These are phyloP conservation scores for Colletotrichum gloeosporioides DNA, from an alignment of 2,329 filamentous ascomycete species.

Conservation along the genomic window DNA sequence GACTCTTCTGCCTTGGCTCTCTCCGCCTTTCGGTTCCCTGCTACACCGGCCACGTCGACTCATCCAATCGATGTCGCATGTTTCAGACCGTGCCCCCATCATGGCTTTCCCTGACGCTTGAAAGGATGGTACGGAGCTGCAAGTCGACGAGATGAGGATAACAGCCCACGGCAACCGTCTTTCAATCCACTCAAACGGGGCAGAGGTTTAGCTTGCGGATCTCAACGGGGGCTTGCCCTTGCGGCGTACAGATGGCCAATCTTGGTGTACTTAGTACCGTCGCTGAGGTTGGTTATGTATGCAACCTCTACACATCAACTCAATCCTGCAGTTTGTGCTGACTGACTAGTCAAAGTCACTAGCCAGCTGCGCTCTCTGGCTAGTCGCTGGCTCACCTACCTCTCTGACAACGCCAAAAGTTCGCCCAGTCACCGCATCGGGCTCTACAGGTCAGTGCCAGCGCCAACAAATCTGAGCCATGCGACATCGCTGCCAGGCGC, in stretches of 20 bases:
- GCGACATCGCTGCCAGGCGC: neutral
- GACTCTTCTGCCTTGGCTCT: neutral
- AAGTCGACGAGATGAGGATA: neutral
- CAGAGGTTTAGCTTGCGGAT: neutral
- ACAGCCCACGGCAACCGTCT: neutral
- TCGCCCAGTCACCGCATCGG: conserved; percentile 2
- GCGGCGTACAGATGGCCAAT: neutral
- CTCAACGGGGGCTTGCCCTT: neutral
- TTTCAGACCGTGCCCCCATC: conserved; percentile 9
- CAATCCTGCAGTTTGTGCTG: neutral
- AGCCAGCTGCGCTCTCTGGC: neutral
- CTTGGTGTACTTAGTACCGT: neutral
- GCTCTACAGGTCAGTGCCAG: neutral
- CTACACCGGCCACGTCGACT: neutral
- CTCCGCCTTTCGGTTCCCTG: neutral
- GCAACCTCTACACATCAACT: neutral
- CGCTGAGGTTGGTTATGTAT: neutral
- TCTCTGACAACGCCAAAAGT: conserved; percentile 4
- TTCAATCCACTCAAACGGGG: neutral
- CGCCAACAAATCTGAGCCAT: neutral
- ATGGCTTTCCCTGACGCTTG: neutral
- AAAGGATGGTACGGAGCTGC: neutral
- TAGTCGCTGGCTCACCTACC: neutral
- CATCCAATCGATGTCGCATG: conserved; percentile 12
- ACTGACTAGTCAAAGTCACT: neutral